Evolutionary conservation across 1,284 basidiomycete genomes (phyloP).

Genomic region (Hortiboletus rubellus): DNA sequence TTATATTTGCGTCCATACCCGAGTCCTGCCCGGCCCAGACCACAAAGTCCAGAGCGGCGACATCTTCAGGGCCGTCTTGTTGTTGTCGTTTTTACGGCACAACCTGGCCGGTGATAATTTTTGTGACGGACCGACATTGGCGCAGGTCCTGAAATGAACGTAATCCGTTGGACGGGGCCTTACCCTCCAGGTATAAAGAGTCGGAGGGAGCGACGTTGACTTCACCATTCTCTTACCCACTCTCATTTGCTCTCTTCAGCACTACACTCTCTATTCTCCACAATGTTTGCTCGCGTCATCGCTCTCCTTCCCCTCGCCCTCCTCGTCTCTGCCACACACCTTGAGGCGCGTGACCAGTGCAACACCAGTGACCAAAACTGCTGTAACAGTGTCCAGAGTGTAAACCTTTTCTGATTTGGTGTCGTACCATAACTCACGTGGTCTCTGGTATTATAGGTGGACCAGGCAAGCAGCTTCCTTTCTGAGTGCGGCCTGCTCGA

Average conservation of each 20-base stretch:
- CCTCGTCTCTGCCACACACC: no score
- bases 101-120: background rate
- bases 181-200: background rate
- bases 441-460: no score
- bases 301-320: conserved; percentile 20
- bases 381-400: conserved; percentile 7
- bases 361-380: conserved; percentile 4
- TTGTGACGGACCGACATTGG: background rate
- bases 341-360: background rate
- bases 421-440: no score
- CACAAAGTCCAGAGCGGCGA: background rate
- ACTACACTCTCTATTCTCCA: background rate
- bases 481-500: background rate
- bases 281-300: conserved; percentile 23
- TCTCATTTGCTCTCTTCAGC: background rate
- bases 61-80: no score
- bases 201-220: no score
- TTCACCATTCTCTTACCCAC: no score
- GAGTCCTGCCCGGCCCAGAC: background rate
- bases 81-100: conserved; percentile 5
- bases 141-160: background rate
- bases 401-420: background rate
- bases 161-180: conserved; percentile 1
- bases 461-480: no score
- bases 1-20: background rate